Evolutionary conservation across 441 rosid genomes (phyloP).

Genomic region (Pelargonium fulgidum): DNA sequence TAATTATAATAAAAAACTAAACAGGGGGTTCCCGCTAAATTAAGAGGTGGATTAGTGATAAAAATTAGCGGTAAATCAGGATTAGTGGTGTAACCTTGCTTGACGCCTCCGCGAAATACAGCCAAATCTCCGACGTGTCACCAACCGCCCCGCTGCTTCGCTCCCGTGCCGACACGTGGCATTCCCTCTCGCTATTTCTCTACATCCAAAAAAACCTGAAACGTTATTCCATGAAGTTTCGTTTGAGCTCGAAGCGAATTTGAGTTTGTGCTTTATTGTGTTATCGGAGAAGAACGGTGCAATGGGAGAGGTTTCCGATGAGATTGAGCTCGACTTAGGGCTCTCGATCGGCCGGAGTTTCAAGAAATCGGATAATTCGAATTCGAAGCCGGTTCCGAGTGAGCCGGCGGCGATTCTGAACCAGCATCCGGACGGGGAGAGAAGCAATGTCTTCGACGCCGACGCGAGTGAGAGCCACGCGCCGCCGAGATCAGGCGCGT

Average conservation of each 20-base stretch:
- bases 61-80: slow-evolving; percentile 29
- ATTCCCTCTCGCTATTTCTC: neutral
- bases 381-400: slow-evolving; percentile 19
- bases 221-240: slow-evolving; percentile 8
- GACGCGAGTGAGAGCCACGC: slow-evolving; percentile 6
- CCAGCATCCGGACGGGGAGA: too few species aligned
- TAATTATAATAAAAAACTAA: neutral
- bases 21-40: slow-evolving; percentile 23
- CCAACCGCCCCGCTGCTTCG: slow-evolving; percentile 16
- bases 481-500: neutral
- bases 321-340: slow-evolving; percentile 50
- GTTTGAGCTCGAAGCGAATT: slow-evolving; percentile 5
- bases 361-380: slow-evolving; percentile 27
- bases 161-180: slow-evolving; percentile 38
- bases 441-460: neutral
- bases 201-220: slow-evolving; percentile 14
- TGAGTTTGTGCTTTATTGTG: slow-evolving; percentile 6
- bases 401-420: neutral
- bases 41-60: slow-evolving; percentile 8
- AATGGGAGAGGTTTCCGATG: slow-evolving; percentile 26
- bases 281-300: slow-evolving; percentile 18
- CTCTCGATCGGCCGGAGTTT: slow-evolving; percentile 51
- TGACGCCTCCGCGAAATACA: slow-evolving; percentile 22
- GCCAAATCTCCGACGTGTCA: slow-evolving; percentile 30
- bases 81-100: slow-evolving; percentile 26